These are phyloP conservation scores for Candida andamanensis DNA, from an alignment of 805 yeast genomes.

Conservation along the genomic window DNA sequence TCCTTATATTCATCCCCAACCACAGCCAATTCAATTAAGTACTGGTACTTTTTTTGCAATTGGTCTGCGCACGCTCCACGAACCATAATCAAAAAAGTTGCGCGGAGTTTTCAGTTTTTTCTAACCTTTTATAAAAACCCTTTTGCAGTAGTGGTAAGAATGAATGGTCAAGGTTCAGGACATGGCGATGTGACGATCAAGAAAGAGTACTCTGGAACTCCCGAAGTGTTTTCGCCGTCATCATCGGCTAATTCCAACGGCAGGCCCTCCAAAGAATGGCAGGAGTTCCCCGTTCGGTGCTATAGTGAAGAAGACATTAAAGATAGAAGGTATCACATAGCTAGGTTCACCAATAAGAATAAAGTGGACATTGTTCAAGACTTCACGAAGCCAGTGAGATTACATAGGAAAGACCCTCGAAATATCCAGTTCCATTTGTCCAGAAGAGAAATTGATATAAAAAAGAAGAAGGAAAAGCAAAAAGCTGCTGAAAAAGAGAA, in stretches of 20 bases:
- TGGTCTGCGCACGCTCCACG: too few species aligned
- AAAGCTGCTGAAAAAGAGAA: conserved; percentile 18
- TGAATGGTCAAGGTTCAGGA: too few species aligned
- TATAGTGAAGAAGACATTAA: conserved; percentile 68
- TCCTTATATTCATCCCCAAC: too few species aligned
- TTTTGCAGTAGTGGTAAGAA: too few species aligned
- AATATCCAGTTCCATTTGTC: conserved; percentile 83
- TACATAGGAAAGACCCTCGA: conserved; percentile 92
- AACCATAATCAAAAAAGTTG: too few species aligned
- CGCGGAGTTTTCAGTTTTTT: too few species aligned
- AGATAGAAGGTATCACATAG: conserved; percentile 70
- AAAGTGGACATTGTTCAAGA: conserved; percentile 65
- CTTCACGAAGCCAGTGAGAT: conserved; percentile 77
- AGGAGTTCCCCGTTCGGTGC: conserved; percentile 60
- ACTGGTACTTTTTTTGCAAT: too few species aligned
- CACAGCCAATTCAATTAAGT: too few species aligned
- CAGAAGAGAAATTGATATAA: conserved; percentile 64
- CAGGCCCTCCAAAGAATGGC: conserved; percentile 28
- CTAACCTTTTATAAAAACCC: too few species aligned
- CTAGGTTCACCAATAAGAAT: conserved; percentile 72
- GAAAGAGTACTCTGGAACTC: conserved; percentile 2
- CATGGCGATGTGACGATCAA: too few species aligned
- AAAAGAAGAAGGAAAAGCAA: conserved; percentile 34
- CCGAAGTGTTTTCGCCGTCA: conserved; percentile 2
- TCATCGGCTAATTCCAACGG: not conserved